Percentiles rank a stretch among this genome's conserved stretches.
Conservation (phyloP, 345 rosid species). For the Heritiera littoralis region DNA sequence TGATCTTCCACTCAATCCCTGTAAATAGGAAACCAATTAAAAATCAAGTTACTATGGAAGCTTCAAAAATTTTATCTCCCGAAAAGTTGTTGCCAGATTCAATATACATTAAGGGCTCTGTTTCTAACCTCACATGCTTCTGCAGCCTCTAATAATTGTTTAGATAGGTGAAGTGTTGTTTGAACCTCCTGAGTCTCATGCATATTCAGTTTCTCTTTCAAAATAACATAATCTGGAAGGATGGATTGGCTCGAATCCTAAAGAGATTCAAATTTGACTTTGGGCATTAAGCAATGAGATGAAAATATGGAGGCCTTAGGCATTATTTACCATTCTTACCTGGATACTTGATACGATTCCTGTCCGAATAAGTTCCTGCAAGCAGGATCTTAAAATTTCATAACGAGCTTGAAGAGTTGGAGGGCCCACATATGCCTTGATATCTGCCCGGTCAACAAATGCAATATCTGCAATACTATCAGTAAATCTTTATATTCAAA, state of each 20-base stretch:
- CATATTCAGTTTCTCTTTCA: slow-evolving; percentile 53
- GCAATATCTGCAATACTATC: slow-evolving; percentile 73
- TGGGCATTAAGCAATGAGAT: neutral
- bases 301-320: slow-evolving; percentile 7
- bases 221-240: slow-evolving; percentile 64
- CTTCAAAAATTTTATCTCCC: neutral
- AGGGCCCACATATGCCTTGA: slow-evolving; percentile 97
- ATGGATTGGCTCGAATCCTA: slow-evolving; percentile 50
- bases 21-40: slow-evolving; percentile 15
- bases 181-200: slow-evolving; percentile 47
- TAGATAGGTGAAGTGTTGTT: slow-evolving; percentile 36
- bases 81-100: neutral
- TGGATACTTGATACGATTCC: slow-evolving; percentile 66
- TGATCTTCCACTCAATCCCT: slow-evolving; percentile 95
- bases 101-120: neutral
- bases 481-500: neutral
- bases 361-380: slow-evolving; percentile 72
- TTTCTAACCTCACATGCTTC: slow-evolving; percentile 76
- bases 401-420: slow-evolving; percentile 94
- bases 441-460: slow-evolving; percentile 94
- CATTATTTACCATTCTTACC: slow-evolving; percentile 42
- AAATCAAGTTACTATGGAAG: neutral
- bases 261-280: slow-evolving; percentile 21
- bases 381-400: slow-evolving; percentile 82
- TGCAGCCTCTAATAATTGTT: slow-evolving; percentile 78